Conservation (phyloP, 805 yeast genomes). For the Wickerhamomyces subpelliculosus region DNA sequence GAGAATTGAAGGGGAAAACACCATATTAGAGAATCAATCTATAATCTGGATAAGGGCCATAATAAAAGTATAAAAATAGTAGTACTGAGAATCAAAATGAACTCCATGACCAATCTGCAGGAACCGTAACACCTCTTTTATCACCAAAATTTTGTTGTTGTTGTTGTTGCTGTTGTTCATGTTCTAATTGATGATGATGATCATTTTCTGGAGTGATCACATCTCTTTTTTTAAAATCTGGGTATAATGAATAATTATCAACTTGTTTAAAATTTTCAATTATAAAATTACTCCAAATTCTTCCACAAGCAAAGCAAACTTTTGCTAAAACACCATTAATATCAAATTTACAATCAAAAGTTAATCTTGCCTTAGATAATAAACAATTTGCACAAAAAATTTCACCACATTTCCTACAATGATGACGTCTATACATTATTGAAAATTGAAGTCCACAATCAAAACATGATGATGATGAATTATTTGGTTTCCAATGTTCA, state of each 20-base stretch:
- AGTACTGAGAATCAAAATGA: constrained; percentile 46
- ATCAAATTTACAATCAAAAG: constrained; percentile 35
- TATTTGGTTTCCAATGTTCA: constrained; percentile 62
- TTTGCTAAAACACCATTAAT: constrained; percentile 51
- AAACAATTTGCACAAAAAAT: constrained; percentile 58
- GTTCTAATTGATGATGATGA: constrained; percentile 1
- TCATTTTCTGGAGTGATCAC: background rate
- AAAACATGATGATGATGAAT: constrained; percentile 46
- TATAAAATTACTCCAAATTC: constrained; percentile 40
- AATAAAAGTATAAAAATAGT: no score
- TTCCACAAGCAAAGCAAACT: constrained; percentile 53
- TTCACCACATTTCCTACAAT: constrained; percentile 69
- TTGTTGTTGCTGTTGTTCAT: background rate
- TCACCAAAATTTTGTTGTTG: background rate
- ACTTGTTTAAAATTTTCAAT: constrained; percentile 15
- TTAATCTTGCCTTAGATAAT: constrained; percentile 39
- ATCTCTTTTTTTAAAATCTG: constrained; percentile 5
- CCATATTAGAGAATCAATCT: no score
- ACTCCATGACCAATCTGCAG: constrained; percentile 67
- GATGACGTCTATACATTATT: constrained; percentile 61
- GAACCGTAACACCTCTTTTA: constrained; percentile 27
- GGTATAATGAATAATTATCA: constrained; percentile 8
- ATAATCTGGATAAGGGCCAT: no score
- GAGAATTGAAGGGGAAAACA: no score
- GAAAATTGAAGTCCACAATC: constrained; percentile 56